Evolutionary conservation across 2,329 filamentous ascomycete genomes (phyloP), one percentile per base, ranked within the genome.

Genomic region (Apiospora rasikravindrae): DNA sequence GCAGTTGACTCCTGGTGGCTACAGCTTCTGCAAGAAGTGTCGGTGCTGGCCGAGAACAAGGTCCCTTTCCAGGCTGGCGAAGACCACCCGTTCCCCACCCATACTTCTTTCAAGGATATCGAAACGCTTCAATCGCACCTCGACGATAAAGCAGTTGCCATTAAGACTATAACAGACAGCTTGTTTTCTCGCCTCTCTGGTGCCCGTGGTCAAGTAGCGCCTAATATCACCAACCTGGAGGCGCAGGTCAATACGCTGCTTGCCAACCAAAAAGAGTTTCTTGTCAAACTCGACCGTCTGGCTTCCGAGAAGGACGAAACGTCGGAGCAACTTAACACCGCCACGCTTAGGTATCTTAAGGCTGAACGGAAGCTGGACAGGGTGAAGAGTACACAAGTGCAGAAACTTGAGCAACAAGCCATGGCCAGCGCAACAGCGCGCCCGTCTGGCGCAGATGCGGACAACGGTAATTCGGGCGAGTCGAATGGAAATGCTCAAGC

Each of bases 321-420:
- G 4, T 94, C 94, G 67, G 93, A 96, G 78, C 93, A 96, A 74
- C 86, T 98, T 26, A 96, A 98, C 80, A 92, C 90, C 45, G 96
- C 96, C 22, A 97, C 95, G 6, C 86, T 97, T 73, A 90, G 96
- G 75, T 98, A 97, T 79, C 94, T 98, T 85, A 94, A 97, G 76
- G 96, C 96, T 0, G 96, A 99, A 81, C 97, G 97, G 85, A 96
- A 95, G 81, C 86, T 98, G 70, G 96, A 99, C 81, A 91, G 96
- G 61, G 90, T 93, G 33, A 96, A 94, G 82, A 99, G 96, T 80
- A 85, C 91, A 22, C 95, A 97, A 72, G 95, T 98, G 1, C 93
- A 95, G 74, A 98, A 97, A 81, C 84, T 99, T 73, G 96, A 98
- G 81, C 93, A 94, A 78, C 94, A 98, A 83, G 95, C 95, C 44